Conservation (phyloP, 257 asterid genomes). For the Nicotiana sylvestris region DNA sequence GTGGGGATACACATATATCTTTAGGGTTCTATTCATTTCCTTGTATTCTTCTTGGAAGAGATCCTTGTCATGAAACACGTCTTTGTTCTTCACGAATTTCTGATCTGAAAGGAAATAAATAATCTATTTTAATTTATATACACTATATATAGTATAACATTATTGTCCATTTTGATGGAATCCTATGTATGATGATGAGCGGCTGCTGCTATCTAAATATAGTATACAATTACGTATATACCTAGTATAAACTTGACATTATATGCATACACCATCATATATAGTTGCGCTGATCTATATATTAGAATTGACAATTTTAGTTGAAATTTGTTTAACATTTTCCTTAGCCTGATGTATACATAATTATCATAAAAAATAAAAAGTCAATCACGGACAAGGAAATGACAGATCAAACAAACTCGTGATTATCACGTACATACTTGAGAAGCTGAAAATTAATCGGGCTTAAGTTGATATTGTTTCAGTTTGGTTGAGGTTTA, state of each 20-base stretch:
- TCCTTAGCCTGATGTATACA: no score
- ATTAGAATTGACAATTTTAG: background rate
- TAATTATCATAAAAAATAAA: no score
- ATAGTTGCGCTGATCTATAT: background rate
- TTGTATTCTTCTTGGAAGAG: constrained; percentile 50
- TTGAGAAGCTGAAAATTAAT: no score
- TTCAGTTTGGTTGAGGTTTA: no score
- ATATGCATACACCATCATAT: background rate
- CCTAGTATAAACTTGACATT: no score
- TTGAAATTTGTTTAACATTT: background rate
- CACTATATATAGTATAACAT: background rate
- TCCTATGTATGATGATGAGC: background rate
- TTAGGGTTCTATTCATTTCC: constrained; percentile 58
- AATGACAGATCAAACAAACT: no score
- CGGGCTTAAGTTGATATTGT: no score
- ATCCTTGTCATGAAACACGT: constrained; percentile 47
- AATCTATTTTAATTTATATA: background rate
- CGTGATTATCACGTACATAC: no score
- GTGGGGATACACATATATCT: constrained; percentile 72
- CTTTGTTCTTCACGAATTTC: constrained; percentile 12
- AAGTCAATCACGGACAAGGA: no score
- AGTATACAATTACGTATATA: background rate
- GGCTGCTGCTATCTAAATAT: background rate
- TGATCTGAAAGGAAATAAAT: constrained; percentile 17
- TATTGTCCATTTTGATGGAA: background rate